Percentiles rank a stretch among this genome's conserved stretches.
Conservation (phyloP, 345 rosid species). For the Syzygium aromaticum region DNA sequence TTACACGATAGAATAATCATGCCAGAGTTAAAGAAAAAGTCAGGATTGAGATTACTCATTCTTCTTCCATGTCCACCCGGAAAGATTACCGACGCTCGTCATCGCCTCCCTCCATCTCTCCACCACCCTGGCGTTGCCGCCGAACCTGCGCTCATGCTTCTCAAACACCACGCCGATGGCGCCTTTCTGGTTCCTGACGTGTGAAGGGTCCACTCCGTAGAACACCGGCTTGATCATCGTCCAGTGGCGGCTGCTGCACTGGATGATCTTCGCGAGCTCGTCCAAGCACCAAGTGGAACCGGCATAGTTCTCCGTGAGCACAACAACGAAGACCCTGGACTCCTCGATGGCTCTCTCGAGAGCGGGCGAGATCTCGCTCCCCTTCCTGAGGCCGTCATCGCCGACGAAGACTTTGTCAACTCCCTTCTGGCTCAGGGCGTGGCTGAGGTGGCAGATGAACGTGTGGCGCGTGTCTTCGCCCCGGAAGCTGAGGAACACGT, state of each 20-base stretch:
- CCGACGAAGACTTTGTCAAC: neutral
- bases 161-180: conserved; percentile 1
- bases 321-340: neutral
- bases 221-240: neutral
- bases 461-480: conserved; percentile 3
- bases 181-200: neutral
- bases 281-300: neutral
- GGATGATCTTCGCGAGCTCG: conserved; percentile 2
- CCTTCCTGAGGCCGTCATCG: neutral
- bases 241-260: neutral
- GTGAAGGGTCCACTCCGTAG: conserved; percentile 1
- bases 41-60: neutral
- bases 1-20: no score
- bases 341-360: neutral
- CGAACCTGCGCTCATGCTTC: neutral
- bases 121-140: neutral
- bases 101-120: conserved; percentile 4
- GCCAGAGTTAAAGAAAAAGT: no score
- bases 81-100: neutral
- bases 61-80: neutral
- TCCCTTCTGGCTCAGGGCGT: neutral
- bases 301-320: conserved; percentile 2
- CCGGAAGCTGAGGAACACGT: conserved; percentile 7
- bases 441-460: conserved; percentile 3
- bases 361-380: neutral